Percentiles rank a stretch among this genome's conserved stretches.
Evolutionary conservation across 2,329 filamentous ascomycete species (phyloP).

Genomic region (Tolypocladium tropicale): DNA sequence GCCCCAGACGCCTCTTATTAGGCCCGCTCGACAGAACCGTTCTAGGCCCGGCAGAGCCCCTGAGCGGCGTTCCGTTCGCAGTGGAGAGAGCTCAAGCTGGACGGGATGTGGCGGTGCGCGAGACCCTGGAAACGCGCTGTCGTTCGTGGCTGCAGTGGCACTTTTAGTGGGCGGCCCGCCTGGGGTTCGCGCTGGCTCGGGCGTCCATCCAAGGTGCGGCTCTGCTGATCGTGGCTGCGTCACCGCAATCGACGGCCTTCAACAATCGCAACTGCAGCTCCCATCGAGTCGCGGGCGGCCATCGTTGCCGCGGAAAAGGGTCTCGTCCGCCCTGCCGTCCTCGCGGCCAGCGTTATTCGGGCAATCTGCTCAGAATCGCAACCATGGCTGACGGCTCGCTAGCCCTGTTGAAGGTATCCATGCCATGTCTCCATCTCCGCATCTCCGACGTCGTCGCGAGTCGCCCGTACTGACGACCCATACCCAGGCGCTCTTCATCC

Average conservation of each 20-base stretch:
- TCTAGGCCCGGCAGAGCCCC: neutral
- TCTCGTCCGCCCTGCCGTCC: neutral
- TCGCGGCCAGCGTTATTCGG: neutral
- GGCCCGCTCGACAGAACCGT: neutral
- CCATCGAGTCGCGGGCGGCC: neutral
- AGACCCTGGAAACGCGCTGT: neutral
- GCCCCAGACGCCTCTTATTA: neutral
- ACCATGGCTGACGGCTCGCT: neutral
- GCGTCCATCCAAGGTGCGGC: neutral
- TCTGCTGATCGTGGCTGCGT: neutral
- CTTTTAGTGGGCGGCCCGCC: neutral
- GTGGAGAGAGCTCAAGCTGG: neutral
- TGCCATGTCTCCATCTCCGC: no score
- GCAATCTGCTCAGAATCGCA: neutral
- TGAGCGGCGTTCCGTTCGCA: neutral
- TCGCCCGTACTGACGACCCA: constrained; percentile 2
- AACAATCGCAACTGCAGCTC: neutral
- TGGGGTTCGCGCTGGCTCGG: neutral
- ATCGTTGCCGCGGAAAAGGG: neutral
- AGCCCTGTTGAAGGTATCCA: neutral
- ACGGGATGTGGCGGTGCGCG: neutral
- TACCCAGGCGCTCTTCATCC: constrained; percentile 56
- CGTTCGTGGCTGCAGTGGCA: no score
- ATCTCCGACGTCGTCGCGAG: neutral
- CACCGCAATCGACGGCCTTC: neutral